Evolutionary conservation across 1,284 basidiomycete genomes (phyloP).

Genomic region (Veloboletus limbatus): DNA sequence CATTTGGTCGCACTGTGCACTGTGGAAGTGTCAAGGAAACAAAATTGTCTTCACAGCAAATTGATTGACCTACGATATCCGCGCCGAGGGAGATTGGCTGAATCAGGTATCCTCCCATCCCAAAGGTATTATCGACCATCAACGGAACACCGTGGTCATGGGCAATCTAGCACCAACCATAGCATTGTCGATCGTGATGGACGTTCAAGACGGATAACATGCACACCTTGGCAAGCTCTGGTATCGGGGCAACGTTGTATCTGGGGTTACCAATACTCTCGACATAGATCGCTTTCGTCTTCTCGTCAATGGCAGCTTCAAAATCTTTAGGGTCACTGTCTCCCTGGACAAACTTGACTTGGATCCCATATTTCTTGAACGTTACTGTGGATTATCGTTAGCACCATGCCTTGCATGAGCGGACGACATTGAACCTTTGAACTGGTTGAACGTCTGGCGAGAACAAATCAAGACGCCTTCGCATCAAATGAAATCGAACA

Average conservation of each 20-base stretch:
- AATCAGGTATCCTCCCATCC: conserved; percentile 63
- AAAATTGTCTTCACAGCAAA: neutral
- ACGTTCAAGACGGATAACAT: neutral
- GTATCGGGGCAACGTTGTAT: conserved; percentile 64
- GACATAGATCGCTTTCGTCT: conserved; percentile 74
- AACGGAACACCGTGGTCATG: conserved; percentile 75
- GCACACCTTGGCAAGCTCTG: conserved; percentile 66
- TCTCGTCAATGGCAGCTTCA: conserved; percentile 69
- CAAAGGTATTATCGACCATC: conserved; percentile 90
- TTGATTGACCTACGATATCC: conserved; percentile 65
- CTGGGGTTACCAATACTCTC: conserved; percentile 87
- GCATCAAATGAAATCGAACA: neutral
- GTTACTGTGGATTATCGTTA: conserved; percentile 46
- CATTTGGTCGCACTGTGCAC: conserved; percentile 90
- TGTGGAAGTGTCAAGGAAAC: conserved; percentile 15
- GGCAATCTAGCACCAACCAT: conserved; percentile 46
- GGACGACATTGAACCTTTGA: conserved; percentile 59
- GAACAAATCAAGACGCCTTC: neutral
- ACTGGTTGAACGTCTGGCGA: conserved; percentile 78
- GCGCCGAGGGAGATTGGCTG: conserved; percentile 79
- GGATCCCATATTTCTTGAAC: conserved; percentile 77
- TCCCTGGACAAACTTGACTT: conserved; percentile 72
- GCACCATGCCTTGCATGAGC: neutral
- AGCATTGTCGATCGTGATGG: neutral
- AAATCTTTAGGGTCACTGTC: conserved; percentile 62